These are phyloP conservation scores for Chrysopogon serrulatus DNA, from an alignment of 176 grass and related monocot genomes.

Conservation along the genomic window DNA sequence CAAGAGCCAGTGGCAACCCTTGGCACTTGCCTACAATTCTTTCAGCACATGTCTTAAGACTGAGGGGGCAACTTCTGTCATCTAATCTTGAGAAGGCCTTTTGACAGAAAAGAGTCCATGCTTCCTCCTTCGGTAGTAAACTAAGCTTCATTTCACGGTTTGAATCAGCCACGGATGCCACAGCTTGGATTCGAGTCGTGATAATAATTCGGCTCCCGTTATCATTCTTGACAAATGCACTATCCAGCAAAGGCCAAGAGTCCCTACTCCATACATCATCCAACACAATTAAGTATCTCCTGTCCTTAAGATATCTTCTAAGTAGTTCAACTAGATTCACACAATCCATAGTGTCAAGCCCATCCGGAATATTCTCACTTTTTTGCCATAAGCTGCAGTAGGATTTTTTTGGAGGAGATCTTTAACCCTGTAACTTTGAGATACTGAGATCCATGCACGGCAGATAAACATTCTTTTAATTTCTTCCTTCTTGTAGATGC, in stretches of 20 bases:
- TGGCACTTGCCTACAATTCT: constrained; percentile 37
- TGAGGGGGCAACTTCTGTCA: constrained; percentile 24
- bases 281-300: constrained; percentile 38
- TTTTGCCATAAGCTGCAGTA: constrained; percentile 21
- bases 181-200: constrained; percentile 35
- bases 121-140: constrained; percentile 26
- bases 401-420: constrained; percentile 35
- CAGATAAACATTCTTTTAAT: constrained; percentile 34
- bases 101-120: constrained; percentile 31
- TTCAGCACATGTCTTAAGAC: constrained; percentile 3
- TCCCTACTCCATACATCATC: constrained; percentile 50
- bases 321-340: constrained; percentile 17
- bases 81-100: constrained; percentile 28
- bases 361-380: constrained; percentile 1
- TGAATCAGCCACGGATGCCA: constrained; percentile 20
- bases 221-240: constrained; percentile 27
- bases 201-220: constrained; percentile 21
- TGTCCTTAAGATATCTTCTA: constrained; percentile 18
- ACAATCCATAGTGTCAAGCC: constrained; percentile 23
- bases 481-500: constrained; percentile 30
- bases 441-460: constrained; percentile 38
- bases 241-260: constrained; percentile 29
- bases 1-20: constrained; percentile 45
- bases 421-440: constrained; percentile 33
- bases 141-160: constrained; percentile 19